A percentile compares a stretch with the other conserved stretches of the same genome.
Conservation (phyloP, 345 rosid genomes). For the Moricandia arvensis region DNA sequence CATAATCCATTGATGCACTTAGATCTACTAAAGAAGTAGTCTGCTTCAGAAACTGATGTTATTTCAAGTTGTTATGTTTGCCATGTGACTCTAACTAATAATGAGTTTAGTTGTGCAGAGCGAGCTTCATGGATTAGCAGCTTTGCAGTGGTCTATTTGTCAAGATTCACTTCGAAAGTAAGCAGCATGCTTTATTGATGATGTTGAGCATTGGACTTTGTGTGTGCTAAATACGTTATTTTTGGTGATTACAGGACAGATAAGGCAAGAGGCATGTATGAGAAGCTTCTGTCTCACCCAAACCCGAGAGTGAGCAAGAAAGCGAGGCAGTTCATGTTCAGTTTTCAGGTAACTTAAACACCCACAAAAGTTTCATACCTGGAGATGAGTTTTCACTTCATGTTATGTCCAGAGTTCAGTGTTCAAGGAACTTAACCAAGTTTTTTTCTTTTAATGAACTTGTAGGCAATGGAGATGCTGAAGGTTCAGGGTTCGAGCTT, state of each 20-base stretch:
- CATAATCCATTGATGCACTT: slow-evolving; percentile 3
- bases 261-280: slow-evolving; percentile 75
- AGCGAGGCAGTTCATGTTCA: slow-evolving; percentile 73
- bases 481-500: slow-evolving; percentile 55
- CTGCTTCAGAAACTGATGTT: slow-evolving; percentile 4
- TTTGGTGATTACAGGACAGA: slow-evolving; percentile 47
- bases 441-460: neutral
- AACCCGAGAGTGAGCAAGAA: slow-evolving; percentile 65
- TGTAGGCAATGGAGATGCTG: slow-evolving; percentile 85
- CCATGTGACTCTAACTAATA: slow-evolving; percentile 25
- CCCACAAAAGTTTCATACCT: neutral
- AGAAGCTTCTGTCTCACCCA: slow-evolving; percentile 86
- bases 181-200: slow-evolving; percentile 12
- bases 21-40: slow-evolving; percentile 8
- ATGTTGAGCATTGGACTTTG: slow-evolving; percentile 4
- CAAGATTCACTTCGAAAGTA: slow-evolving; percentile 71
- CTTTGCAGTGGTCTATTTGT: slow-evolving; percentile 93
- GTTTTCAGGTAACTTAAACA: slow-evolving; percentile 68
- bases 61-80: neutral
- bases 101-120: slow-evolving; percentile 53
- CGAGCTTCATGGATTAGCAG: slow-evolving; percentile 89
- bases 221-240: neutral
- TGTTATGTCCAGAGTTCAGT: neutral
- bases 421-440: neutral
- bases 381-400: neutral